A percentile compares a stretch with the other conserved stretches of the same genome.
These are phyloP conservation scores for Ceratobasidium papillatum DNA, from an alignment of 1,284 basidiomycete species.

Conservation along the genomic window DNA sequence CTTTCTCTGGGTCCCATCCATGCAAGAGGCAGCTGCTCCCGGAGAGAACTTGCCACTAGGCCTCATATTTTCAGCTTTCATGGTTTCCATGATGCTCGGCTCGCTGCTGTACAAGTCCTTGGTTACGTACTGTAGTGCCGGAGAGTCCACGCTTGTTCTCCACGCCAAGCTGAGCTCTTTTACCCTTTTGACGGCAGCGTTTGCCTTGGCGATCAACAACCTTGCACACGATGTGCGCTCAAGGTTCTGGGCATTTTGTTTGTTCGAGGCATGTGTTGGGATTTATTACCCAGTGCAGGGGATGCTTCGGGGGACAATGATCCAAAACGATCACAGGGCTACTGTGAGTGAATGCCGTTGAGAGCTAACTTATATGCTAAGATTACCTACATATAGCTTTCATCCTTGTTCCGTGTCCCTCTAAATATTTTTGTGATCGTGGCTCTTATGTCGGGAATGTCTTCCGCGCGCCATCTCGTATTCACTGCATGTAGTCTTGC, in stretches of 20 bases:
- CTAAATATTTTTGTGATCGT: conserved; percentile 76
- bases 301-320: conserved; percentile 72
- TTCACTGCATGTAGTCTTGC: conserved; percentile 66
- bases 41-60: conserved; percentile 65
- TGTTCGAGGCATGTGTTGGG: conserved; percentile 77
- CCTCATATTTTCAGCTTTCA: conserved; percentile 79
- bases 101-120: conserved; percentile 71
- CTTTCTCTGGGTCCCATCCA: conserved; percentile 78
- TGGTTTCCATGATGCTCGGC: conserved; percentile 81
- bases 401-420: conserved; percentile 76
- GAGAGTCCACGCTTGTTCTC: conserved; percentile 55
- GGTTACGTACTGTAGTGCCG: conserved; percentile 54
- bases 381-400: conserved; percentile 57
- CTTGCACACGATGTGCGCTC: conserved; percentile 58
- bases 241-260: conserved; percentile 76
- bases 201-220: conserved; percentile 66
- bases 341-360: conserved; percentile 59
- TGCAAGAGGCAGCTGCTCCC: conserved; percentile 65
- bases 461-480: conserved; percentile 68
- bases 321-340: conserved; percentile 76
- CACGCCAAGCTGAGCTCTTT: conserved; percentile 73
- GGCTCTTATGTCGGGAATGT: conserved; percentile 74
- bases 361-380: conserved; percentile 26
- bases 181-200: conserved; percentile 65
- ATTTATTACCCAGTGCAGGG: conserved; percentile 82